Conservation (phyloP, 1,284 basidiomycete genomes). For the Volvariella surrecta region DNA sequence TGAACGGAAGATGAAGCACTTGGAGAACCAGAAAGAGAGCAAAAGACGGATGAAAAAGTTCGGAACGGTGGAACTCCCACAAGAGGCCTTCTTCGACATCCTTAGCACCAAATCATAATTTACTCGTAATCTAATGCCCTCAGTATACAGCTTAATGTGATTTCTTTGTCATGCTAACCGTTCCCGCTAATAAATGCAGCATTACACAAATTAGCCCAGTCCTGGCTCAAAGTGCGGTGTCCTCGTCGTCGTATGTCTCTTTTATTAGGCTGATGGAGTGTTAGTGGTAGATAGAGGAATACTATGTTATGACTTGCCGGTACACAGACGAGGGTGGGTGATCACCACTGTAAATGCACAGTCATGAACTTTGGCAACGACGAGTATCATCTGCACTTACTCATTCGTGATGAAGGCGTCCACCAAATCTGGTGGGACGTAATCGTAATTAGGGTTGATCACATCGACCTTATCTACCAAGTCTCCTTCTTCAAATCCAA, state of each 20-base stretch:
- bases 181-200: constrained; percentile 4
- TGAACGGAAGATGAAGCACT: constrained; percentile 87
- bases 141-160: too few species aligned
- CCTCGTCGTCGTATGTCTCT: constrained; percentile 90
- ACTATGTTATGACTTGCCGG: constrained; percentile 37
- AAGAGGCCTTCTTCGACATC: constrained; percentile 87
- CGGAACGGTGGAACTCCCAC: constrained; percentile 83
- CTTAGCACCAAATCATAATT: constrained; percentile 40
- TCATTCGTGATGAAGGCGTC: constrained; percentile 96
- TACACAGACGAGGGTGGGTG: constrained; percentile 91
- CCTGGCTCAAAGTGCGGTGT: constrained; percentile 46
- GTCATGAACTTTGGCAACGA: constrained; percentile 7
- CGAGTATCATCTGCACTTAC: constrained; percentile 40
- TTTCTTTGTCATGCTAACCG: constrained; percentile 6
- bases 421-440: constrained; percentile 86
- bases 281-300: constrained; percentile 7
- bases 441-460: constrained; percentile 90
- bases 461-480: constrained; percentile 83
- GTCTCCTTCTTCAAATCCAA: constrained; percentile 73
- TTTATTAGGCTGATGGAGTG: constrained; percentile 59
- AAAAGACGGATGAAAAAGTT: constrained; percentile 82
- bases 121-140: constrained; percentile 4
- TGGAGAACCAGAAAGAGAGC: constrained; percentile 89
- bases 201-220: constrained; percentile 4
- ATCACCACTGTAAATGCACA: constrained; percentile 56